Base-by-base conservation (phyloP, 1,139 yeast genomes). In the Spathaspora jeffriesii region DNA sequence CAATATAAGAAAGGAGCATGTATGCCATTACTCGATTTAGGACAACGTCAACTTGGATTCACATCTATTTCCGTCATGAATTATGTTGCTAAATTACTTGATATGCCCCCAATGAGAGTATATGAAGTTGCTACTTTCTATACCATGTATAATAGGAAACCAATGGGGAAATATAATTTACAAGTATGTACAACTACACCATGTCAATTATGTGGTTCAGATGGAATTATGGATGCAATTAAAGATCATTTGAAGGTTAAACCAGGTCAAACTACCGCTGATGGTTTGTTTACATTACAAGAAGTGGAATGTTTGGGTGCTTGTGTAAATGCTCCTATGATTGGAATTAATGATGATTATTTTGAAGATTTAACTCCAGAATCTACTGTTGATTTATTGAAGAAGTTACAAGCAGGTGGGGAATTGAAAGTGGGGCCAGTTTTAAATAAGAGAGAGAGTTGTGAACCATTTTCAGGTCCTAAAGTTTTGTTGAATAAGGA, bases 221-320 rank as follows among this genome's bases (percentile, higher is more conserved):
- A 88, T 63, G 84, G 78, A 28, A 79, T 89, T 53, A 85, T 88
- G 82, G 78, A 81, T 46, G 88, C 93, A 27, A 78, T 88, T 48
- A 76, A 80, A 59, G 70, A 73, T 43, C 80, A 82, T 59, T 77
- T 89, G 54, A 74, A 79, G 45, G 74, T 88, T 61, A 78, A 83
- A 63, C 89, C 92, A 17, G 96, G 96, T 53, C 84, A 88, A 65
- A 88, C 93, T 50, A 86, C 96, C 39, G 64, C 73, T 30, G 96
- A 89, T 69, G 84, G 84, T 39, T 70, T 85, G 57, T 89, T 88
- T 74, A 87, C 96, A 14, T 72, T 89, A 53, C 90, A 88, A 59
- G 96, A 89, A 68, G 96, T 89, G 50, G 96, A 89, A 69, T 89
- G 96, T 69, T 81, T 88, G 50, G 96, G 96, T 50, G 96, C 96